Evolutionary conservation across 371 early-diverging fungal species (phyloP).

Genomic region (Mortierella sp.): DNA sequence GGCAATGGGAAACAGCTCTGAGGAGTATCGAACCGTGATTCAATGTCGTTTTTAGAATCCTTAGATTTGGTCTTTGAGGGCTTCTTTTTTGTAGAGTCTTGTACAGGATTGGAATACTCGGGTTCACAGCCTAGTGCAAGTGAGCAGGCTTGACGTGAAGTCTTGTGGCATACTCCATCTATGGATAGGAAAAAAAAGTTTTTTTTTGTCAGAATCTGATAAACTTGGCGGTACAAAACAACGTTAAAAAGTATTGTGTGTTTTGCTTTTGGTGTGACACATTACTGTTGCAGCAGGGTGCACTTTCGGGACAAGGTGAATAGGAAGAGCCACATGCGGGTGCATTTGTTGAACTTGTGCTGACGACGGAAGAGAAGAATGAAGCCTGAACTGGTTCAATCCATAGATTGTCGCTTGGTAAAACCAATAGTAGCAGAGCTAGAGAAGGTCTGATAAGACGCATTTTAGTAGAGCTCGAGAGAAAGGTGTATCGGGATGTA

Average conservation of each 20-base stretch:
- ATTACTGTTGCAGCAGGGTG: conserved; percentile 45
- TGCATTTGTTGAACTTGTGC: not conserved
- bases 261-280: too few species aligned
- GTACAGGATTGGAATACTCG: conserved; percentile 12
- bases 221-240: too few species aligned
- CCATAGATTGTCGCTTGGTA: conserved; percentile 25
- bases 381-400: conserved; percentile 24
- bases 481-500: not conserved
- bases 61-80: not conserved
- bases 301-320: conserved; percentile 22
- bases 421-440: conserved; percentile 7
- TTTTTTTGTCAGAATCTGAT: not conserved
- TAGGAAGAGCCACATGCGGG: conserved; percentile 19
- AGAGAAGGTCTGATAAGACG: conserved; percentile 4
- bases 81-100: conserved; percentile 6
- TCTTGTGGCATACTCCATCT: conserved; percentile 41
- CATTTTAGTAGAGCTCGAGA: not conserved
- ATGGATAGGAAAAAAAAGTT: not conserved
- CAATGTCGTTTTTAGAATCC: not conserved
- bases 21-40: not conserved
- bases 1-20: conserved; percentile 43
- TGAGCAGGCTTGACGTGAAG: conserved; percentile 30
- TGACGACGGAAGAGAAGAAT: conserved; percentile 14
- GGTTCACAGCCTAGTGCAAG: conserved; percentile 41
- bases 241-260: too few species aligned